Conservation (phyloP, 768 basidiomycete genomes). For the Coprinopsis strossmayeri region DNA sequence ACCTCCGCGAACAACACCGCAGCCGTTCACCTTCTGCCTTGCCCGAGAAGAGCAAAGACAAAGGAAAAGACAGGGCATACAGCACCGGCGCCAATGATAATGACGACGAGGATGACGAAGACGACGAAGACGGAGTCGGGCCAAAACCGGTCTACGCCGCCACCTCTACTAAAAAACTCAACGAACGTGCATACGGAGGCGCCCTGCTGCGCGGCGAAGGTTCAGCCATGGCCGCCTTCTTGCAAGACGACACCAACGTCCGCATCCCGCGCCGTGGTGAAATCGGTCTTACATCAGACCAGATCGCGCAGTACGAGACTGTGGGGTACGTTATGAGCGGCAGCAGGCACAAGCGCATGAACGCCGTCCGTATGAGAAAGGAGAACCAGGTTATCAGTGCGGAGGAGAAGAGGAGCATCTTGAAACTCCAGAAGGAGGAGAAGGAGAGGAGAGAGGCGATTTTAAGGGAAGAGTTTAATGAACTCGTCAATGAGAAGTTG, state of each 20-base stretch:
- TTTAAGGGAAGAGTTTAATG: slow-evolving; percentile 83
- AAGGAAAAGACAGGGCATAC: not conserved
- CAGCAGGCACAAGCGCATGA: slow-evolving; percentile 92
- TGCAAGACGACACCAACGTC: slow-evolving; percentile 71
- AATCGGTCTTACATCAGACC: slow-evolving; percentile 84
- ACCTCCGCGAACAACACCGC: no score
- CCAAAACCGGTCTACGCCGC: slow-evolving; percentile 58
- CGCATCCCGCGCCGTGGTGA: slow-evolving; percentile 99
- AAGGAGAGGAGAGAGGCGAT: slow-evolving; percentile 85
- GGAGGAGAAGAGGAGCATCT: slow-evolving; percentile 94
- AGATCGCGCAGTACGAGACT: slow-evolving; percentile 82
- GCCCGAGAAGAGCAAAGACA: slow-evolving; percentile 2
- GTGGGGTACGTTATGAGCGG: slow-evolving; percentile 99
- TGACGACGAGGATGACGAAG: slow-evolving; percentile 29
- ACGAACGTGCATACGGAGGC: slow-evolving; percentile 85
- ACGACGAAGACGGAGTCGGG: slow-evolving; percentile 63
- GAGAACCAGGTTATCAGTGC: slow-evolving; percentile 99
- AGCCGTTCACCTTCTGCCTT: not conserved
- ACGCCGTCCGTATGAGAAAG: slow-evolving; percentile 97
- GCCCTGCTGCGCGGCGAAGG: slow-evolving; percentile 92
- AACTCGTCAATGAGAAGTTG: slow-evolving; percentile 71
- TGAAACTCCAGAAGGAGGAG: slow-evolving; percentile 94
- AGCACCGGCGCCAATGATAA: no score
- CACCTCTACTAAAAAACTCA: slow-evolving; percentile 45
- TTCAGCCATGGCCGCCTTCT: slow-evolving; percentile 95